Percentiles rank a stretch among this genome's conserved stretches.
Evolutionary conservation across 208 protist genomes (phyloP).

Genomic region (Herpetomonas samuelpessoai): DNA sequence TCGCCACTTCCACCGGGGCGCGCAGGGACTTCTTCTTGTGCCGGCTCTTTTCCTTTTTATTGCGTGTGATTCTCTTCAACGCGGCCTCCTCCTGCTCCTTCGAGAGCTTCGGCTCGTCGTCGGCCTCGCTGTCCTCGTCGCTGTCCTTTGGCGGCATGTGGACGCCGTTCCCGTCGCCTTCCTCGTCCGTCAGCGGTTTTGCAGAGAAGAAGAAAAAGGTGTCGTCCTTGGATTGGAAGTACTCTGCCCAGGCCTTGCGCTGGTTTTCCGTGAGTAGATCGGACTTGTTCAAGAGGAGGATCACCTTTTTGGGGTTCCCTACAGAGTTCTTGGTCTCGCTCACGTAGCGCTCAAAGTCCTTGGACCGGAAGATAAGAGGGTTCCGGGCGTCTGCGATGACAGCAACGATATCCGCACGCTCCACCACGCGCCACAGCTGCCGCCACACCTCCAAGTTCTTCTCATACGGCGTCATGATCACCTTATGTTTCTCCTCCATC

Average conservation of each 20-base stretch:
- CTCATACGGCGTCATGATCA: conserved; percentile 98
- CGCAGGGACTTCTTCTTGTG: conserved; percentile 77
- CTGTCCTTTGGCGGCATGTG: conserved; percentile 1
- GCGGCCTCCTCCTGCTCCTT: conserved; percentile 36
- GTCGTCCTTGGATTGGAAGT: conserved; percentile 84
- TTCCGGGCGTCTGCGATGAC: conserved; percentile 97
- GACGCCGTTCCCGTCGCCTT: conserved; percentile 12
- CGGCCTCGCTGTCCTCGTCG: conserved; percentile 32
- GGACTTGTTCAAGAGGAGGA: conserved; percentile 98
- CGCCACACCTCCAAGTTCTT: conserved; percentile 99
- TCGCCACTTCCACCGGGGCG: conserved; percentile 68
- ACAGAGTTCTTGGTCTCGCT: conserved; percentile 60
- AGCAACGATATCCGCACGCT: conserved; percentile 93
- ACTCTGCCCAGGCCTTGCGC: conserved; percentile 91
- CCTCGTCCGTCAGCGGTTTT: conserved; percentile 31
- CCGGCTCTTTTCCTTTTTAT: conserved; percentile 62
- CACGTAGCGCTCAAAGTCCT: conserved; percentile 87
- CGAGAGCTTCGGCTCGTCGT: conserved; percentile 21
- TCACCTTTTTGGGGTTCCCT: conserved; percentile 64
- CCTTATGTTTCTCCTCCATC: conserved; percentile 93
- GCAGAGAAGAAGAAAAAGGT: conserved; percentile 94
- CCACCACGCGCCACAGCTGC: conserved; percentile 98
- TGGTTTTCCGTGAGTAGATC: conserved; percentile 96
- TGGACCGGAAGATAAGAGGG: conserved; percentile 95
- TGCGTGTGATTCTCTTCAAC: conserved; percentile 25